phyloP scores from a whole-genome alignment of 768 basidiomycete species.

The Kockovaella imperatae region DNA sequence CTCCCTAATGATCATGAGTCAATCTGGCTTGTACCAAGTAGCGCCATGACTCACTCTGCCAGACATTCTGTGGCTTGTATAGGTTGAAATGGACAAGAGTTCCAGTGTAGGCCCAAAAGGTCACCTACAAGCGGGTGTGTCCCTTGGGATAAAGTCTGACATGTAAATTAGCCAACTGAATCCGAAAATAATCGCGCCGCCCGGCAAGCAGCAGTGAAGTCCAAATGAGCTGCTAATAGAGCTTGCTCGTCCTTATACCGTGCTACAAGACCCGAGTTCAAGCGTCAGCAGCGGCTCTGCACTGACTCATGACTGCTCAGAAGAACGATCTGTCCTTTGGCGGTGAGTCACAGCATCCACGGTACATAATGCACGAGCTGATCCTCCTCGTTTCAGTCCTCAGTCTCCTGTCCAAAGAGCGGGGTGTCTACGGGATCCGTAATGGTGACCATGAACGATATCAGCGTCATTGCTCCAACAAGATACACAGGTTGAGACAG shows the following conservation, averaged over 20 bases:
- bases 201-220: too few relatives aligned
- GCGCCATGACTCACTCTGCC: constrained; percentile 24
- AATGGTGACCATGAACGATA: constrained; percentile 84
- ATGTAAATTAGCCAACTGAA: too few relatives aligned
- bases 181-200: too few relatives aligned
- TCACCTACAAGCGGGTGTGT: not conserved
- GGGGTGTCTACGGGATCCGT: constrained; percentile 80
- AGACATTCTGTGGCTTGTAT: constrained; percentile 19
- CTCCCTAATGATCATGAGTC: constrained; percentile 41
- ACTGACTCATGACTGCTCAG: constrained; percentile 1
- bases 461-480: constrained; percentile 82
- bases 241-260: too few relatives aligned
- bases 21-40: not conserved
- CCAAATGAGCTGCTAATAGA: too few relatives aligned
- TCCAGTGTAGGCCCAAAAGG: not conserved
- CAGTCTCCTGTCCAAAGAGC: constrained; percentile 75
- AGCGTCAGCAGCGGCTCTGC: too few relatives aligned
- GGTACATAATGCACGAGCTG: not conserved
- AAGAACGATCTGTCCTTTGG: constrained; percentile 28
- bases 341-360: constrained; percentile 16
- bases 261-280: too few relatives aligned
- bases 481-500: constrained; percentile 78
- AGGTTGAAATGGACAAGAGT: not conserved
- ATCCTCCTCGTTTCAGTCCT: constrained; percentile 54
- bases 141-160: too few relatives aligned